Evolutionary conservation across 2,329 filamentous ascomycete species (phyloP), one percentile per base, ranked within the genome.

Genomic region (Xylaria sp.): DNA sequence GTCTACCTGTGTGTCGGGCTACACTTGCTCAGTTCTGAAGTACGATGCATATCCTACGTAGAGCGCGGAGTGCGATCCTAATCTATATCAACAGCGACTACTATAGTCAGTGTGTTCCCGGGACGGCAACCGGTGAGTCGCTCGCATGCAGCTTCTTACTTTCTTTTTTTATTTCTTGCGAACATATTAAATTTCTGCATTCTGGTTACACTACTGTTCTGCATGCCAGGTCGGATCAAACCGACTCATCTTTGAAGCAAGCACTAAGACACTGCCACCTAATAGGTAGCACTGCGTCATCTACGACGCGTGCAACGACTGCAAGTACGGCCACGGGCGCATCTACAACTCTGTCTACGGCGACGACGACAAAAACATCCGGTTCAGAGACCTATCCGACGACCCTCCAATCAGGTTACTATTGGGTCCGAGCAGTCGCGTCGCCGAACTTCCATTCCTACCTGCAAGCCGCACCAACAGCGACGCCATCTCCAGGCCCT

Each of bases 401-500:
- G 10, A 67, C 65, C 19, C 51, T 67, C 7, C 53, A 58, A 21
- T 67, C 65, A 58, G 64, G 62, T 3, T 66, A 64, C 41, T 65
- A 63, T 44, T 67, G 65, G 63, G 47, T 67, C 15, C 60, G 58
- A n/a, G 65, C 65, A 10, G 65, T 65, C 9, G 65, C 53, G 37
- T 60, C 59, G 23, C 63, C 65, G 4, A 63, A 67, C n/a, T 67
- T 57, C 60, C 63, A 67, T 51, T 67, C 65, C 5, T 65, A 67
- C 47, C 46, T 65, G 15, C 63, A 67, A 60, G 65, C 60, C 11
- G 65, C 65, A n/a, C 63, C 63, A 4, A 65, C 60, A 25, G 63
- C 63, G 29, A 64, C 63, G 5, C 63, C 65, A 6, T 65, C 47
- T 10, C 65, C 63, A 4, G 63, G 63, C 2, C 60, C 63, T 3